Percentiles rank a stretch among this genome's conserved stretches.
Evolutionary conservation across 495 filamentous ascomycete genomes (phyloP).

Genomic region (Tuber borchii): DNA sequence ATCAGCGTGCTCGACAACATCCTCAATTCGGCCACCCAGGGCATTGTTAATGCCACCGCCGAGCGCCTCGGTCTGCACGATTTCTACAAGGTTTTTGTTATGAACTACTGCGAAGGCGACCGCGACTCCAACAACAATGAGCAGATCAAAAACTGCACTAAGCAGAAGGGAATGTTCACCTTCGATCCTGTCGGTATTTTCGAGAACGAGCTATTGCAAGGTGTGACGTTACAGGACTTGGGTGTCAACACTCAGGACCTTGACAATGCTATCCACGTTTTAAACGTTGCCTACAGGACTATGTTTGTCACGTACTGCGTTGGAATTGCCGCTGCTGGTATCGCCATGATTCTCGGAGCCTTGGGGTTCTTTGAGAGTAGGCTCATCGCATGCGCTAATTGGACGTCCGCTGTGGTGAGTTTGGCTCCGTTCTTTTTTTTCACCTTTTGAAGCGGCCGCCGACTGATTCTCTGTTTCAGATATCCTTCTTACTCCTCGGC

Average conservation of each 20-base stretch:
- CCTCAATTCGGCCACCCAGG: not conserved
- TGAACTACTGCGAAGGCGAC: constrained; percentile 34
- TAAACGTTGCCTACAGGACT: constrained; percentile 30
- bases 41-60: constrained; percentile 29
- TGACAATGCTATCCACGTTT: constrained; percentile 14
- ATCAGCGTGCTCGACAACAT: constrained; percentile 16
- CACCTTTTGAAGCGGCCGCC: not conserved
- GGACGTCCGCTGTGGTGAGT: constrained; percentile 27
- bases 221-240: constrained; percentile 30
- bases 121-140: not conserved
- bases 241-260: constrained; percentile 31
- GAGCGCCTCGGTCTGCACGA: constrained; percentile 32
- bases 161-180: constrained; percentile 22
- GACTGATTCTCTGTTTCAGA: not conserved
- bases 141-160: constrained; percentile 28
- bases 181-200: constrained; percentile 34
- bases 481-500: constrained; percentile 28
- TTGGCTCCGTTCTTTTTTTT: not conserved
- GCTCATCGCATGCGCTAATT: constrained; percentile 23
- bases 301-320: constrained; percentile 38
- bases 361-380: constrained; percentile 15
- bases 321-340: constrained; percentile 22
- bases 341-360: constrained; percentile 28
- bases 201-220: constrained; percentile 20
- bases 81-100: constrained; percentile 34